Evolutionary conservation across 163 green algal genomes (phyloP), one percentile per base, ranked within the genome.

Genomic region (Chlamydomonas reinhardtii): DNA sequence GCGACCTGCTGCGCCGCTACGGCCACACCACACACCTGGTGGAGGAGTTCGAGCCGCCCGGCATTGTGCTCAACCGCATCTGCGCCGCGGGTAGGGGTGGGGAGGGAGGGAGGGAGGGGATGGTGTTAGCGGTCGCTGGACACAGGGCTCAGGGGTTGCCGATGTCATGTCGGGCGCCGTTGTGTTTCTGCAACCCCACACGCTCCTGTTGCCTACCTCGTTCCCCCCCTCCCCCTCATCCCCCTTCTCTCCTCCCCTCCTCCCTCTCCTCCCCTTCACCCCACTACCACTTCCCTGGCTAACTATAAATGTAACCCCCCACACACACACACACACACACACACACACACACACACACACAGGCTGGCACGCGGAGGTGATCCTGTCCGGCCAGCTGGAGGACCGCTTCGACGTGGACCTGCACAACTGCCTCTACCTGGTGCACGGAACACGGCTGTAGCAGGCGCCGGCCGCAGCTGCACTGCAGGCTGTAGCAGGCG

Each of bases 381-480:
- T 89, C 35, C 81, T 91, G 52, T 83, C 74, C 9, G 87, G 87
- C 1, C 75, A 83, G 74, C 74, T 91, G 34, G 87, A 91, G 74
- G 74, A 82, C 32, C 81, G 81, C 20, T 91, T 89, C 64, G 81
- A 83, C 37, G 87, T 91, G 56, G 87, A 91, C 73, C 87, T 91
- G 19, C 81, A 91, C 81, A 83, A 75, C 54, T 91, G 87, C 82
- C 82, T 91, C 43, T 91, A 91, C 81, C 82, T 91, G 43, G 78
- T 76, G 66, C 78, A 85, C 48, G 78, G 78, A 12, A 85, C 78
- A 6, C 20, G 78, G 48, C 68, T 85, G 78, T 73, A 56, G 48
- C 48, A 19, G 39, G 39, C 5, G 39, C n/a, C n/a, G n/a, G n/a
- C n/a, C n/a, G n/a, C n/a, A n/a, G 39, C 39, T 48, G 48, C 48